Percentiles rank a stretch among this genome's conserved stretches.
These are phyloP conservation scores for Eutrema heterophyllum DNA, from an alignment of 345 rosid genomes.

Conservation along the genomic window DNA sequence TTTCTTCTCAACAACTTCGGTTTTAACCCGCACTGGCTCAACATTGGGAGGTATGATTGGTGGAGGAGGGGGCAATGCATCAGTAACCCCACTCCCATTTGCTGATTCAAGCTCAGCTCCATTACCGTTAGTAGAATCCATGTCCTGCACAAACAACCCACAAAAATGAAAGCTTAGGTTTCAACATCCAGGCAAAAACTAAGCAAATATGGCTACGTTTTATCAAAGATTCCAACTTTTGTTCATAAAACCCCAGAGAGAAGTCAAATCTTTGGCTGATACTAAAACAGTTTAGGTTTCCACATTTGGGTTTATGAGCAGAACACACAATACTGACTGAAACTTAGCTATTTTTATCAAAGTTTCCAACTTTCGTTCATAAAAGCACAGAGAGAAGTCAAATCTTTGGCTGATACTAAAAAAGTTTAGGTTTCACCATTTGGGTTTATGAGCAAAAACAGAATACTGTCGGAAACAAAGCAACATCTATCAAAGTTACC, in stretches of 20 bases:
- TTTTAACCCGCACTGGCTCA: slow-evolving; percentile 37
- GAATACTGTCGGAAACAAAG: background rate
- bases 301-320: background rate
- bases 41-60: slow-evolving; percentile 61
- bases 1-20: slow-evolving; percentile 54
- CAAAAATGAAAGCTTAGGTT: background rate
- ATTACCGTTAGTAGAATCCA: slow-evolving; percentile 41
- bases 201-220: background rate
- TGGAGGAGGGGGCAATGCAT: slow-evolving; percentile 69
- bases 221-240: background rate
- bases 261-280: background rate
- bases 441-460: background rate
- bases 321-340: background rate
- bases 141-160: slow-evolving; percentile 27
- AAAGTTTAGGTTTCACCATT: background rate
- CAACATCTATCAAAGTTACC: background rate
- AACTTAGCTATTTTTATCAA: background rate
- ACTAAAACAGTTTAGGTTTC: background rate
- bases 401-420: background rate
- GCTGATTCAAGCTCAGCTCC: slow-evolving; percentile 40
- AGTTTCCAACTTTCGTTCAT: background rate
- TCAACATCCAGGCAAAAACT: background rate
- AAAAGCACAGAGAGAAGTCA: background rate
- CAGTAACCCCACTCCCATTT: slow-evolving; percentile 34
- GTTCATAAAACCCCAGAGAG: background rate